phyloP scores from a whole-genome alignment of 2,329 filamentous ascomycete genomes.

The Bipolaris cookei region DNA sequence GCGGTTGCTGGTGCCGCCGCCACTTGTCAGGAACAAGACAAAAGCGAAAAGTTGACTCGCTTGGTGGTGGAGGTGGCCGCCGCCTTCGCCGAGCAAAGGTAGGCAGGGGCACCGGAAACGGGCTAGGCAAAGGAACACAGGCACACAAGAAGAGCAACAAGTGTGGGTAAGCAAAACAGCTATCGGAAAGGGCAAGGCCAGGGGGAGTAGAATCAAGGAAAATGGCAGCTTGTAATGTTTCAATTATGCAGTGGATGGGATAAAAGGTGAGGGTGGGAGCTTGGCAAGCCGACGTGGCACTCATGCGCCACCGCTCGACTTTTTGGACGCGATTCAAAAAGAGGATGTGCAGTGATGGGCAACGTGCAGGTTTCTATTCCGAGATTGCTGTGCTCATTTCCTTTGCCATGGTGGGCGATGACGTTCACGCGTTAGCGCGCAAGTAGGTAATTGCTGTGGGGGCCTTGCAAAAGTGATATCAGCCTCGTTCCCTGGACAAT shows the following conservation, averaged over 20 bases:
- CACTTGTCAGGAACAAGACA: neutral
- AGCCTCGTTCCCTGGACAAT: conserved; percentile 4
- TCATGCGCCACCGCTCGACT: conserved; percentile 2
- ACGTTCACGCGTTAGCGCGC: conserved; percentile 6
- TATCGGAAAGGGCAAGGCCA: conserved; percentile 14
- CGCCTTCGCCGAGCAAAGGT: conserved; percentile 12
- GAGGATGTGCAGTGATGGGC: conserved; percentile 13
- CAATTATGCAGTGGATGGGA: neutral
- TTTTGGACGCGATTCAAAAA: neutral
- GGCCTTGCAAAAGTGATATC: neutral
- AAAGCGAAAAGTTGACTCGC: conserved; percentile 4
- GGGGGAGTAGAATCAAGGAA: neutral
- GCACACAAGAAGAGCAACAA: neutral
- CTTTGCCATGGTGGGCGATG: conserved; percentile 11
- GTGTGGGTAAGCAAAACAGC: conserved; percentile 10
- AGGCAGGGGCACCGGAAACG: conserved; percentile 11
- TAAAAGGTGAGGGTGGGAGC: neutral
- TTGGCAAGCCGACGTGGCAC: conserved; percentile 13
- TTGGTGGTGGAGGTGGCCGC: conserved; percentile 15
- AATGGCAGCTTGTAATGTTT: too few species aligned
- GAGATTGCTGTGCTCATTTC: conserved; percentile 15
- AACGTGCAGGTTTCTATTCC: conserved; percentile 20
- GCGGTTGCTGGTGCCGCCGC: neutral
- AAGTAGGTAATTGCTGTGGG: conserved; percentile 3
- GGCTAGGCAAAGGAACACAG: conserved; percentile 1